Evolutionary conservation across 2,329 filamentous ascomycete genomes (phyloP), one percentile per base, ranked within the genome.

Genomic region (Aspergillus cejpii): DNA sequence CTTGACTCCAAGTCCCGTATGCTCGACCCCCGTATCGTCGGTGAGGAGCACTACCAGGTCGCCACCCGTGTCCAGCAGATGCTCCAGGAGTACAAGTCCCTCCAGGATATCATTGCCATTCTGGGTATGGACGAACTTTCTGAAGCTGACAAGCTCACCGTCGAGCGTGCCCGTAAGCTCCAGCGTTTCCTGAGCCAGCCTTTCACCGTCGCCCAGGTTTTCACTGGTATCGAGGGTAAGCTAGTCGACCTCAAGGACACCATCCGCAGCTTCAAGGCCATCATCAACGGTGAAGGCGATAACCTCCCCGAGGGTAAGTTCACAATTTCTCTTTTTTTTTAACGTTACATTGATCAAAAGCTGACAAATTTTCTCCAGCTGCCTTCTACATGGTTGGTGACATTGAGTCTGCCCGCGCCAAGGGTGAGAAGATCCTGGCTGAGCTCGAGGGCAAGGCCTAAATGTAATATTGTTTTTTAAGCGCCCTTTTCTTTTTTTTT

Each of bases 101-200:
- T 98, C 61, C 92, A 98, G 80, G 92, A 98, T 80, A 98, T 98
- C 84, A 96, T 96, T 80, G 92, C 92, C 75, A 98, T 98, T 89
- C 77, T 97, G 72, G 91, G 91, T 85, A 97, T 98, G 92, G 92
- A 98, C 75, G 92, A 98, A 74, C 78, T 98, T 76, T 97, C 92
- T 57, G 92, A 97, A 81, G 86, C 87, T 65, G 92, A 98, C 76
- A 96, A 98, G 85, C 84, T 98, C 67, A 97, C 92, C 64, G 92
- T 98, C 81, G 92, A 98, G 85, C 92, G 92, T 84, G 92, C 92
- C 74, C 91, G 92, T 80, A 97, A 97, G 83, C 85, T 98, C 72
- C 92, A 98, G 82, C 87, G 90, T 85, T 98, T 98, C 89, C 80
- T 98, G 80, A 87, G 82, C 75, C 92, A 98, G 81, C 92, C 92